Percentiles rank a stretch among this genome's conserved stretches.
These are phyloP conservation scores for Heracleum sosnowskyi DNA, from an alignment of 129 eudicot genomes.

Conservation along the genomic window DNA sequence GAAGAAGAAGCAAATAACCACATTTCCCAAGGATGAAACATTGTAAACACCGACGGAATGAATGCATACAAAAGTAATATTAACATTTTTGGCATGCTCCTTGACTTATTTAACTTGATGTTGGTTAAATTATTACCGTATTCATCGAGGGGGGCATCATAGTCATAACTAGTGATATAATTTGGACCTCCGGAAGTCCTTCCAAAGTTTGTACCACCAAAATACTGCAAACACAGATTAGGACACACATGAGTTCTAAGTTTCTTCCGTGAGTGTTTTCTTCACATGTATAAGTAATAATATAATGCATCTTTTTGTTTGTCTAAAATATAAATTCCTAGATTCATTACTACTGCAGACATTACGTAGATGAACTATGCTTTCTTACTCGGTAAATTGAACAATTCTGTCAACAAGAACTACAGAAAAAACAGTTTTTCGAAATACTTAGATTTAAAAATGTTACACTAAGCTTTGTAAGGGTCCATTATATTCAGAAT, in stretches of 20 bases:
- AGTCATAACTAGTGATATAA: conserved; percentile 85
- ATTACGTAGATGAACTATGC: conserved; percentile 7
- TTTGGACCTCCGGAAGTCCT: conserved; percentile 95
- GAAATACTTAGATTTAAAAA: neutral
- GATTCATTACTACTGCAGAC: neutral
- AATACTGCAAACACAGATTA: conserved; percentile 54
- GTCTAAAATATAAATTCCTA: neutral
- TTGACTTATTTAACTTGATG: neutral
- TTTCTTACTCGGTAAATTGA: conserved; percentile 4
- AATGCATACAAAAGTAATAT: neutral
- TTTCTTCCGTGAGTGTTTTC: neutral
- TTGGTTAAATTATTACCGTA: conserved; percentile 49
- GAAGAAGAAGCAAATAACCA: neutral
- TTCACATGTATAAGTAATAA: neutral
- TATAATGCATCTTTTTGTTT: neutral
- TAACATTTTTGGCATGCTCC: neutral
- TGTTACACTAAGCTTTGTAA: neutral
- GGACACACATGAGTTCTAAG: conserved; percentile 15
- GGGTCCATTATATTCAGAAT: neutral
- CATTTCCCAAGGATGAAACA: neutral
- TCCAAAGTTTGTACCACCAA: conserved; percentile 97
- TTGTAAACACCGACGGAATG: neutral
- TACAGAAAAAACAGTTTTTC: neutral
- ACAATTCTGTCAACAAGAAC: conserved; percentile 7
- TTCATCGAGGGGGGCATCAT: conserved; percentile 98